Percentiles rank a stretch among this genome's conserved stretches.
Evolutionary conservation across 164 flowering plant species (phyloP).

Genomic region (Aristolochia fimbriata): DNA sequence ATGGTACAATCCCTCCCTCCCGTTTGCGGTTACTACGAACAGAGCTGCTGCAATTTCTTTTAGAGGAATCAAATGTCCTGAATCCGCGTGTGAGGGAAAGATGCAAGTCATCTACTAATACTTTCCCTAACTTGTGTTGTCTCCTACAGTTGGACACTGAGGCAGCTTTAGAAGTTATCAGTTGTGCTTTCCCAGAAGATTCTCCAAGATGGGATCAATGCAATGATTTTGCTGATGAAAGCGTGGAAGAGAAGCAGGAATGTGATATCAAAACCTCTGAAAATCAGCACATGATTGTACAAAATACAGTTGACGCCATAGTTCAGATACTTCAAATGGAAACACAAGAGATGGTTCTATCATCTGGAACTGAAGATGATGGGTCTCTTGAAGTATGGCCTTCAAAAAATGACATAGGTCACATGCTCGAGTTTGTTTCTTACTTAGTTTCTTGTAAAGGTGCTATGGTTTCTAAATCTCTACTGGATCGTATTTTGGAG

Average conservation of each 20-base stretch:
- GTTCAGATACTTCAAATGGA: conserved; percentile 41
- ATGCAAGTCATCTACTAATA: conserved; percentile 18
- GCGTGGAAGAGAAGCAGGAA: conserved; percentile 21
- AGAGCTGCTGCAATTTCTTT: conserved; percentile 65
- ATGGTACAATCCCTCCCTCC: conserved; percentile 47
- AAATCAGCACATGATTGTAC: conserved; percentile 35
- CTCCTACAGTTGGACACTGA: conserved; percentile 80
- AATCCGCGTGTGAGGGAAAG: conserved; percentile 22
- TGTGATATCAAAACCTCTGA: conserved; percentile 10
- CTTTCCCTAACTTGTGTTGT: conserved; percentile 47
- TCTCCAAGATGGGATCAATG: conserved; percentile 9
- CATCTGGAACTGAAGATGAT: conserved; percentile 20
- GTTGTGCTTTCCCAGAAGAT: conserved; percentile 54
- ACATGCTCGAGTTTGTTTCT: conserved; percentile 69
- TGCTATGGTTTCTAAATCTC: conserved; percentile 43
- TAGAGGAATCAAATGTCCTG: conserved; percentile 45
- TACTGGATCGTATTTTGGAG: conserved; percentile 53
- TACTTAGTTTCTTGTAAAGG: conserved; percentile 46
- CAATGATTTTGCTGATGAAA: conserved; percentile 20
- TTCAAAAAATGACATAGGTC: conserved; percentile 53
- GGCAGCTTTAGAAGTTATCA: conserved; percentile 81
- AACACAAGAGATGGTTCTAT: conserved; percentile 19
- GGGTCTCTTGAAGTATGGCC: conserved; percentile 52
- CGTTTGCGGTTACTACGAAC: conserved; percentile 68
- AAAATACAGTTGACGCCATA: conserved; percentile 49